Conservation (phyloP, 2,329 filamentous ascomycete genomes). For the Stemphylium beticola region DNA sequence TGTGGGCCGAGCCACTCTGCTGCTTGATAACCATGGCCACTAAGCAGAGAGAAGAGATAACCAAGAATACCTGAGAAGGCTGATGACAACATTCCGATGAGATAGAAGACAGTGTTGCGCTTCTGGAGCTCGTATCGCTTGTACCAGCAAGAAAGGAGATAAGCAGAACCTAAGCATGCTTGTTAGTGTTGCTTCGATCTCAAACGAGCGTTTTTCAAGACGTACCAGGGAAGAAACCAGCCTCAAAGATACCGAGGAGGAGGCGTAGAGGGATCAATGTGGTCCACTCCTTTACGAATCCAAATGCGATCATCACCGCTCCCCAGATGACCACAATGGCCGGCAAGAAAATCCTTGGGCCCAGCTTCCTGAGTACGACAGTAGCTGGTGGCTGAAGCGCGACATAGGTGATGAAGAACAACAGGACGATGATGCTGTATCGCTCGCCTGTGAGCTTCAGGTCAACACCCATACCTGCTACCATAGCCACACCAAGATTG, state of each 20-base stretch:
- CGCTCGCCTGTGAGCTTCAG: constrained; percentile 35
- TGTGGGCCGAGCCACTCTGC: constrained; percentile 29
- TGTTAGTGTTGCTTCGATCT: constrained; percentile 3
- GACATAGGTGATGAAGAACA: constrained; percentile 38
- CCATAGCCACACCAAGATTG: constrained; percentile 47
- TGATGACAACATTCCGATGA: constrained; percentile 33
- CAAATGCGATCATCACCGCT: constrained; percentile 30
- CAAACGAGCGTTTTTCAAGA: neutral
- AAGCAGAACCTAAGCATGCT: constrained; percentile 38
- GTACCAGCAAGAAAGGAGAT: constrained; percentile 67
- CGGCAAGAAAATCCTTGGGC: constrained; percentile 29
- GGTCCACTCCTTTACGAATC: constrained; percentile 35
- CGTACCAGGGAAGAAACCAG: constrained; percentile 37
- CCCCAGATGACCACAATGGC: constrained; percentile 32
- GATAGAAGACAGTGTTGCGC: constrained; percentile 63
- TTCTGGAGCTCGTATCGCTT: constrained; percentile 62
- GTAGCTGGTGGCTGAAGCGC: constrained; percentile 32
- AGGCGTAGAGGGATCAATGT: constrained; percentile 30
- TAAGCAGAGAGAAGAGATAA: constrained; percentile 53
- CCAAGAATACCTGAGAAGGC: constrained; percentile 36
- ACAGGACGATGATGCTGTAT: constrained; percentile 29
- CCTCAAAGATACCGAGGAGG: constrained; percentile 33
- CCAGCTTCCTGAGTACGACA: constrained; percentile 30
- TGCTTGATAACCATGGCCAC: constrained; percentile 52
- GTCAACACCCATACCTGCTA: constrained; percentile 40